These are phyloP conservation scores for Cystobasidium onofrii DNA, from an alignment of 768 basidiomycete species.

Conservation along the genomic window DNA sequence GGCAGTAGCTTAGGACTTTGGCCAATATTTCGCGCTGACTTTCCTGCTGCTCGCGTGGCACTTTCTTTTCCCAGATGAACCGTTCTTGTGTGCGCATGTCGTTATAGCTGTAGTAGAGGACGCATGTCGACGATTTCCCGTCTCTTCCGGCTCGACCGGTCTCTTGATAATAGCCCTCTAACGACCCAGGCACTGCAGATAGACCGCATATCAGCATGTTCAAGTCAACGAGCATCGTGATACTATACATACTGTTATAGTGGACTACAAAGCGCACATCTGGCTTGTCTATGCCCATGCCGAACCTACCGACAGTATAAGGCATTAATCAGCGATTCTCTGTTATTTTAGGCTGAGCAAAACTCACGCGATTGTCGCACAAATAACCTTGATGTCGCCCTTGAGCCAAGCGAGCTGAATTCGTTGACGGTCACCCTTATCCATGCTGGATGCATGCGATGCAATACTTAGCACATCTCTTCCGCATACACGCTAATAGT, in stretches of 20 bases:
- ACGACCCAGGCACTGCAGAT: slow-evolving; percentile 57
- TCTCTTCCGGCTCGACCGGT: slow-evolving; percentile 95
- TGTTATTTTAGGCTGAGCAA: no score
- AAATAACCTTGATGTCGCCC: slow-evolving; percentile 67
- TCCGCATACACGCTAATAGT: no score
- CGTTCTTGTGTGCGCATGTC: slow-evolving; percentile 49
- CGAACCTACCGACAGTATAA: slow-evolving; percentile 56
- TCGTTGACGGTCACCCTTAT: slow-evolving; percentile 55
- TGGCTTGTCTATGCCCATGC: slow-evolving; percentile 87
- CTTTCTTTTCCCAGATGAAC: slow-evolving; percentile 43
- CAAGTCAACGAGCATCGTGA: no score
- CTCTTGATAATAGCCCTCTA: slow-evolving; percentile 72
- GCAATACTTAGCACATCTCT: no score
- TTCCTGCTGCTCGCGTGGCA: slow-evolving; percentile 55
- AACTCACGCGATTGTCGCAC: slow-evolving; percentile 67
- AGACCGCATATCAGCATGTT: background rate
- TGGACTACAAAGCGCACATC: slow-evolving; percentile 86
- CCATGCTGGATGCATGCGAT: slow-evolving; percentile 51
- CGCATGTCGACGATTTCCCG: slow-evolving; percentile 69
- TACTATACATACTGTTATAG: slow-evolving; percentile 48
- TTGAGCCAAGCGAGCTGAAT: slow-evolving; percentile 67
- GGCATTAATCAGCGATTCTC: slow-evolving; percentile 5
- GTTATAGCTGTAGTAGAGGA: slow-evolving; percentile 62
- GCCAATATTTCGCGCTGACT: slow-evolving; percentile 60
- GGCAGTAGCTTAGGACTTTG: slow-evolving; percentile 69